A percentile compares a stretch with the other conserved stretches of the same genome.
These are phyloP conservation scores for Colletotrichum sp. DNA, from an alignment of 2,329 filamentous ascomycete species.

Conservation along the genomic window DNA sequence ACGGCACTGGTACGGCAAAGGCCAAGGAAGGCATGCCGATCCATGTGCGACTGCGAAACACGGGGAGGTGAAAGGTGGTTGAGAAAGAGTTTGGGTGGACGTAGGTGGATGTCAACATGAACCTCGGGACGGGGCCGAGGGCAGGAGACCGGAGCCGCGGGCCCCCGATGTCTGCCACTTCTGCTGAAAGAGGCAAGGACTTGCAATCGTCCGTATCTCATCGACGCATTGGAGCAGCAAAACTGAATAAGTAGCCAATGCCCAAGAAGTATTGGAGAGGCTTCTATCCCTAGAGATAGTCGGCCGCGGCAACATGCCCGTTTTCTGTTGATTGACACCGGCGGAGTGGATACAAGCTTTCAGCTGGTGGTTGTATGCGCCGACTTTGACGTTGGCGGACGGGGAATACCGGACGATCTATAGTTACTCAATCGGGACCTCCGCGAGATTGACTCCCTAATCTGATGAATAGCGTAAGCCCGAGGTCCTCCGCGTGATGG, in stretches of 20 bases:
- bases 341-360: not conserved
- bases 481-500: not conserved
- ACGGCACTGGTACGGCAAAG: conserved; percentile 33
- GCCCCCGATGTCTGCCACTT: not conserved
- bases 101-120: not conserved
- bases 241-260: not conserved
- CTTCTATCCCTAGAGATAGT: not conserved
- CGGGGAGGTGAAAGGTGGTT: not conserved
- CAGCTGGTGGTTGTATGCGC: not conserved
- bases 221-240: not conserved
- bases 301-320: not conserved
- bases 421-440: not conserved
- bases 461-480: not conserved
- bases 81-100: not conserved
- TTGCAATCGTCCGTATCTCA: not conserved
- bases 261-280: not conserved
- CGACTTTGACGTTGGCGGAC: not conserved
- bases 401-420: not conserved
- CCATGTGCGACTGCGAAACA: conserved; percentile 28
- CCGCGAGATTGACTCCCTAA: not conserved
- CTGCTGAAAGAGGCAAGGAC: not conserved
- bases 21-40: conserved; percentile 42
- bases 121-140: not conserved
- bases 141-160: not conserved
- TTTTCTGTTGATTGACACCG: not conserved